A percentile compares a stretch with the other conserved stretches of the same genome.
Evolutionary conservation across 2,329 filamentous ascomycete genomes (phyloP).

Genomic region (Coniella lustricola): DNA sequence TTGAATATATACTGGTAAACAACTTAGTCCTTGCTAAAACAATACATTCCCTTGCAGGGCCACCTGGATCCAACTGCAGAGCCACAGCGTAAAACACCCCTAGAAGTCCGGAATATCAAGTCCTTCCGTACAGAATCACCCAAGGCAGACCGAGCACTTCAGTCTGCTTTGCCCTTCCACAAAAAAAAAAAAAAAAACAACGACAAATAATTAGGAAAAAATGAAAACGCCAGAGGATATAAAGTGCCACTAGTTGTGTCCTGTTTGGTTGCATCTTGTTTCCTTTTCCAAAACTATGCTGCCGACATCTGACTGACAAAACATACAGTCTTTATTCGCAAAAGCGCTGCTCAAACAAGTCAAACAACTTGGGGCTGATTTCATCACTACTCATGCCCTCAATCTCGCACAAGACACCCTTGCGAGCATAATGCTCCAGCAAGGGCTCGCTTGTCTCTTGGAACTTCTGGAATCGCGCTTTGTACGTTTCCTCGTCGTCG

Average conservation of each 20-base stretch:
- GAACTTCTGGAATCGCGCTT: conserved; percentile 72
- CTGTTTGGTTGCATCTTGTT: neutral
- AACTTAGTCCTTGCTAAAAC: neutral
- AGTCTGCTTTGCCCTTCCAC: neutral
- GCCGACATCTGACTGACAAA: neutral
- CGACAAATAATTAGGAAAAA: too few relatives aligned
- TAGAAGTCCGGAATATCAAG: neutral
- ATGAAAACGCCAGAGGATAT: neutral
- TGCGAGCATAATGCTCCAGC: conserved; percentile 79
- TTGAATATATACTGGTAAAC: too few relatives aligned
- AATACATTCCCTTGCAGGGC: neutral
- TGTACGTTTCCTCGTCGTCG: conserved; percentile 82
- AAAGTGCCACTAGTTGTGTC: too few relatives aligned
- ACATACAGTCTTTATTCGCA: conserved; percentile 18
- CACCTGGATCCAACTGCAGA: neutral
- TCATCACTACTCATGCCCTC: conserved; percentile 87
- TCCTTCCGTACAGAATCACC: neutral
- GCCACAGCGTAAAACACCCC: neutral
- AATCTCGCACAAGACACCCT: conserved; percentile 80
- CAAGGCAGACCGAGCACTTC: conserved; percentile 7
- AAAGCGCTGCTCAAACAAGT: conserved; percentile 77
- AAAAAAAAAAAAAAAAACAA: too few relatives aligned
- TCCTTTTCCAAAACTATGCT: neutral
- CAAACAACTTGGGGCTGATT: conserved; percentile 83
- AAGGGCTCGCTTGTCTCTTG: conserved; percentile 79